These are phyloP conservation scores for Mortierella sp. DNA, from an alignment of 371 early-diverging fungal genomes.

Conservation along the genomic window DNA sequence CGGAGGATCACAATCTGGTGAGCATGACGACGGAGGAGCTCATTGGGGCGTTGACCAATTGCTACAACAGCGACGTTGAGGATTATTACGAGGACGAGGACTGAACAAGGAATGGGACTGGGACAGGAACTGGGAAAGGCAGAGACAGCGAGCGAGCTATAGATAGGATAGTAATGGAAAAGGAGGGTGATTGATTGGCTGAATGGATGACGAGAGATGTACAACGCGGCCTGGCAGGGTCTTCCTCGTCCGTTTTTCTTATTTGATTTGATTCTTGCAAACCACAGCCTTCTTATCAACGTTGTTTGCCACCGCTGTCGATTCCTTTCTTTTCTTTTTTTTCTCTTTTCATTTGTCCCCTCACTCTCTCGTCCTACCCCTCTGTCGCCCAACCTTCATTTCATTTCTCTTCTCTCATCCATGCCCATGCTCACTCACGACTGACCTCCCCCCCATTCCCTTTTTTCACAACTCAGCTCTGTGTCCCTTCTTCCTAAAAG, in stretches of 20 bases:
- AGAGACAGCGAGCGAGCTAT: background rate
- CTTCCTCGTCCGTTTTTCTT: background rate
- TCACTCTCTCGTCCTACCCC: no score
- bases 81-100: constrained; percentile 45
- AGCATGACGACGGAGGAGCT: constrained; percentile 54
- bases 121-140: background rate
- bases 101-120: background rate
- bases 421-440: background rate
- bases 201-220: background rate
- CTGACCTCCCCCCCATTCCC: background rate
- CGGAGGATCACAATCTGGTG: constrained; percentile 46
- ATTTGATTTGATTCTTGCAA: no score
- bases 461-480: background rate
- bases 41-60: constrained; percentile 41
- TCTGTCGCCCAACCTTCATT: background rate
- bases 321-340: no score
- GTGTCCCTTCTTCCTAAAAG: background rate
- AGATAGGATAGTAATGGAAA: background rate
- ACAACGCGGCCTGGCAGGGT: background rate
- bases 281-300: background rate
- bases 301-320: no score
- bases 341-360: background rate
- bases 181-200: background rate
- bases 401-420: background rate
- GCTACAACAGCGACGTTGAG: constrained; percentile 40